A percentile compares a stretch with the other conserved stretches of the same genome.
phyloP scores from a whole-genome alignment of 2,329 filamentous ascomycete species.

The Pseudocercospora cruenta region DNA sequence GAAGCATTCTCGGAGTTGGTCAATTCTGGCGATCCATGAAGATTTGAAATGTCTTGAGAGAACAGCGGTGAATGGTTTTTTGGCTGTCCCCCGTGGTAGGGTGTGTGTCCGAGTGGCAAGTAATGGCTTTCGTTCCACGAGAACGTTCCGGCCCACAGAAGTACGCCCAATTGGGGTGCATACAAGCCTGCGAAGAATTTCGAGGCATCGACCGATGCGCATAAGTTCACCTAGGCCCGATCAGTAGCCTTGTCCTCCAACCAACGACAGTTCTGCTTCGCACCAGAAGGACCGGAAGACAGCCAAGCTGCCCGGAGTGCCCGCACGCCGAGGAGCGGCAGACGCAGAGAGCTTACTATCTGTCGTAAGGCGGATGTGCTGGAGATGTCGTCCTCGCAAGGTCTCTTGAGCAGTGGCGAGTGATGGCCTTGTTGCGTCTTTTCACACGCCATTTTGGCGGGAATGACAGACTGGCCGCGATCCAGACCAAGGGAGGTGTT shows the following conservation, averaged over 20 bases:
- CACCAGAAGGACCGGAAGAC: slow-evolving; percentile 24
- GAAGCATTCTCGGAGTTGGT: neutral
- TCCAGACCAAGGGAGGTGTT: slow-evolving; percentile 10
- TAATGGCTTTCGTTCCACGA: neutral
- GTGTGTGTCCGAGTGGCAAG: neutral
- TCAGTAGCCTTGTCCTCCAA: neutral
- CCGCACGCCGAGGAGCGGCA: slow-evolving; percentile 25
- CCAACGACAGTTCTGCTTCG: neutral
- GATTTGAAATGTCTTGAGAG: neutral
- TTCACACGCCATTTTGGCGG: slow-evolving; percentile 23
- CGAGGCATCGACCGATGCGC: neutral
- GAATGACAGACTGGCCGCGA: slow-evolving; percentile 20
- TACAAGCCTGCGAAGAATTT: neutral
- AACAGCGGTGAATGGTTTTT: neutral
- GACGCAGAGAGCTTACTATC: slow-evolving; percentile 11
- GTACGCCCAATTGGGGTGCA: neutral
- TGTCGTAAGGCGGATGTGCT: slow-evolving; percentile 15
- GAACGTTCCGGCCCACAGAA: neutral
- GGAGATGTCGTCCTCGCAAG: slow-evolving; percentile 16
- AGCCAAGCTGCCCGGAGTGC: slow-evolving; percentile 30
- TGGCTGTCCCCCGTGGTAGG: too few relatives aligned
- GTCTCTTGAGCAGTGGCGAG: slow-evolving; percentile 8
- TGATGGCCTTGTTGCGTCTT: neutral
- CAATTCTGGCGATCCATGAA: neutral
- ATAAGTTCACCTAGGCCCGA: neutral